These are phyloP conservation scores for Vachellia pachyceras DNA, from an alignment of 306 rosid species.

Conservation along the genomic window DNA sequence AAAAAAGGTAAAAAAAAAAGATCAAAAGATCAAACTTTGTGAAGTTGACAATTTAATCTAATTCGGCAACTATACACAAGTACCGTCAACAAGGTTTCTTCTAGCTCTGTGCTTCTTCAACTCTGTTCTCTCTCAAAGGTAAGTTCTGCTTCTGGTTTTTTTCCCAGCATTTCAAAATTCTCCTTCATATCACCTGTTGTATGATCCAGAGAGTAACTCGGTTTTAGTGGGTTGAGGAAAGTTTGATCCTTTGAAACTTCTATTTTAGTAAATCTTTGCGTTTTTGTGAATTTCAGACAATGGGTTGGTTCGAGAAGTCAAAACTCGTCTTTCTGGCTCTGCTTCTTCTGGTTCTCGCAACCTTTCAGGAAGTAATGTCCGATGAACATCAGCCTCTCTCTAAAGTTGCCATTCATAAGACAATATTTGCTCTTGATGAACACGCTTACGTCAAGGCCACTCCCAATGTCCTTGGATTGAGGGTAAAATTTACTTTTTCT, in stretches of 20 bases:
- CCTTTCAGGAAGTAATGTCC: slow-evolving; percentile 52
- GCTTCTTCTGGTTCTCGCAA: slow-evolving; percentile 41
- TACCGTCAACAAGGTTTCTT: not conserved
- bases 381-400: slow-evolving; percentile 79
- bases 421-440: slow-evolving; percentile 59
- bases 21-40: not conserved
- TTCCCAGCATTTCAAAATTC: not conserved
- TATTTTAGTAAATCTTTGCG: not conserved
- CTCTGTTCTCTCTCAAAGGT: not conserved
- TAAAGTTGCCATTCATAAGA: slow-evolving; percentile 59
- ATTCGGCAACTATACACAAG: not conserved
- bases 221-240: too few relatives aligned
- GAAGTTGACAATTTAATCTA: not conserved
- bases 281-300: slow-evolving; percentile 36
- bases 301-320: slow-evolving; percentile 41
- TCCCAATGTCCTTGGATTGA: slow-evolving; percentile 65
- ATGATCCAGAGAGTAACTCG: not conserved
- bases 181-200: not conserved
- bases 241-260: too few relatives aligned
- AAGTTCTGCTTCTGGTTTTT: not conserved
- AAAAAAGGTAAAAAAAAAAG: not conserved
- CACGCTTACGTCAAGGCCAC: slow-evolving; percentile 64
- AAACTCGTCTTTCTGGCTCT: slow-evolving; percentile 41
- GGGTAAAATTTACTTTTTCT: slow-evolving; percentile 38
- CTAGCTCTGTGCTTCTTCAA: not conserved